These are phyloP conservation scores for Trichoderma sp. DNA, from an alignment of 2,329 filamentous ascomycete genomes.

Conservation along the genomic window DNA sequence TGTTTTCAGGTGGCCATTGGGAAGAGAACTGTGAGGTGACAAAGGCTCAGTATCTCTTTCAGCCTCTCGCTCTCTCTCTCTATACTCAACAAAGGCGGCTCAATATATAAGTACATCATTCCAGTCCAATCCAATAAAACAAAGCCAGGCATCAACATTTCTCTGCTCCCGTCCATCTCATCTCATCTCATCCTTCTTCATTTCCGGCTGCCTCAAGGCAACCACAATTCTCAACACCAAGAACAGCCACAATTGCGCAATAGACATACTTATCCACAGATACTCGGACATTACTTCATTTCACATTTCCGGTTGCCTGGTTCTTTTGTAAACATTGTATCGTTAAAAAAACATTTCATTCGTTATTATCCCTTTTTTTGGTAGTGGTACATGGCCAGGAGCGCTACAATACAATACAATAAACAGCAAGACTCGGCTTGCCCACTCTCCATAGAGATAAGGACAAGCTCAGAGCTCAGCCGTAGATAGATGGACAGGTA, in stretches of 20 bases:
- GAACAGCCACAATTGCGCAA: not conserved
- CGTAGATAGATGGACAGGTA: constrained; percentile 4
- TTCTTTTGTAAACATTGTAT: not conserved
- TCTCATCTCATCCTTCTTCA: not conserved
- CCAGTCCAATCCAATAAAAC: not conserved
- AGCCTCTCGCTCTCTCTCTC: not conserved
- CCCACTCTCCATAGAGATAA: not conserved
- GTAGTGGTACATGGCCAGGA: constrained; percentile 18
- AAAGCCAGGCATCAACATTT: not conserved
- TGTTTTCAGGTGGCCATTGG: not conserved
- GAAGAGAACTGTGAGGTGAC: not conserved
- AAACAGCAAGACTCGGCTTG: constrained; percentile 21
- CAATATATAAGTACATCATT: not conserved
- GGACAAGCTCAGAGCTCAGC: not conserved
- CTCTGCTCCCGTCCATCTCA: not conserved
- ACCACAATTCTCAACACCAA: not conserved
- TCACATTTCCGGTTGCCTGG: not conserved
- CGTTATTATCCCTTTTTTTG: constrained; percentile 18
- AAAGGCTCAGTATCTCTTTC: not conserved
- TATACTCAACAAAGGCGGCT: not conserved
- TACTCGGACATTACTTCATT: not conserved
- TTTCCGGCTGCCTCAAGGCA: constrained; percentile 17
- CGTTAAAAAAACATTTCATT: constrained; percentile 16
- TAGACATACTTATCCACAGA: not conserved
- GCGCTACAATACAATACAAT: constrained; percentile 36